Conservation (phyloP, 2,329 filamentous ascomycete species). For the Epicoccum sorghinum region DNA sequence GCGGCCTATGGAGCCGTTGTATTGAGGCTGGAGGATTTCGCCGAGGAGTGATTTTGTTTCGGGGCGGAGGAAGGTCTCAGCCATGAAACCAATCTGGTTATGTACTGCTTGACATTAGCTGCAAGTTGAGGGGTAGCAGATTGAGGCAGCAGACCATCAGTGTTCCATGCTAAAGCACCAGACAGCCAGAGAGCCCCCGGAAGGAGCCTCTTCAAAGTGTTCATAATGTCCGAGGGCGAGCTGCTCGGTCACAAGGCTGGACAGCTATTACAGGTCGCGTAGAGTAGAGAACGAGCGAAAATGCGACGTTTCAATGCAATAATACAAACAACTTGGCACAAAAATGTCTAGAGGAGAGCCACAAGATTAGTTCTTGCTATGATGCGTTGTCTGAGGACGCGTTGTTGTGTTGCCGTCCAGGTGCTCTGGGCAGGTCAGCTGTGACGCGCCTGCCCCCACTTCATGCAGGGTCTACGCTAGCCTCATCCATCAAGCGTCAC, state of each 20-base stretch:
- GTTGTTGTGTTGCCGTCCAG: background rate
- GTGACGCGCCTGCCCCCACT: conserved; percentile 7
- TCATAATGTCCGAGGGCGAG: background rate
- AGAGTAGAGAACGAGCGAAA: background rate
- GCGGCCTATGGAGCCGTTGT: conserved; percentile 48
- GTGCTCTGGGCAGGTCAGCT: conserved; percentile 5
- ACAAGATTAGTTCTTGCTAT: background rate
- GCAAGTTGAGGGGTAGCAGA: background rate
- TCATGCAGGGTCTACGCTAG: conserved; percentile 6
- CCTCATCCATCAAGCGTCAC: background rate
- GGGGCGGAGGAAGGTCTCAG: conserved; percentile 45
- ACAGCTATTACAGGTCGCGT: background rate
- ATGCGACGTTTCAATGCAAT: background rate
- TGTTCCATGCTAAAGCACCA: conserved; percentile 37
- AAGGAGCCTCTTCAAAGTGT: background rate
- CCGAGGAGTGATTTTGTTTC: conserved; percentile 40
- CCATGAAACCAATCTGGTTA: conserved; percentile 51
- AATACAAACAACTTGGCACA: background rate
- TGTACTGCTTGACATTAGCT: conserved; percentile 38
- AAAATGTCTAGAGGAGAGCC: background rate
- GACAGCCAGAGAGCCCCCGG: conserved; percentile 20
- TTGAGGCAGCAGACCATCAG: conserved; percentile 31
- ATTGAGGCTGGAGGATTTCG: conserved; percentile 48
- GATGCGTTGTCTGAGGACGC: background rate
- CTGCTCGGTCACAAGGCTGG: background rate